These are phyloP conservation scores for Chenopodium quinoa DNA, from an alignment of 148 eudicot genomes.

Conservation along the genomic window DNA sequence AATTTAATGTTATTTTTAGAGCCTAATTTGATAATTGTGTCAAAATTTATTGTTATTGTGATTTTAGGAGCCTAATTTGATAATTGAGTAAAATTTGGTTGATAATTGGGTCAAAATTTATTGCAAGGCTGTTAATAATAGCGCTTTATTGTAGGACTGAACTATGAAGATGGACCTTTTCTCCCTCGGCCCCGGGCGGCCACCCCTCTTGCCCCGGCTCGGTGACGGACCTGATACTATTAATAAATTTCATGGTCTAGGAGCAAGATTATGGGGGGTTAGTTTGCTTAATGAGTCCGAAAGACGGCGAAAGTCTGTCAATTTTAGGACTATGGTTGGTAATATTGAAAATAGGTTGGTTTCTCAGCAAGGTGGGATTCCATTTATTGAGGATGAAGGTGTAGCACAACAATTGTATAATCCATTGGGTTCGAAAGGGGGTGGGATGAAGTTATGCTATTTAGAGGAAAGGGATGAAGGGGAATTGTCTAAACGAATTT, in stretches of 20 bases:
- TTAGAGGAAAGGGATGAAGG: slow-evolving; percentile 61
- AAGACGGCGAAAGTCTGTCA: slow-evolving; percentile 8
- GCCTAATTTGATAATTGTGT: too few relatives aligned
- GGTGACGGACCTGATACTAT: background rate
- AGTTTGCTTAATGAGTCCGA: slow-evolving; percentile 1
- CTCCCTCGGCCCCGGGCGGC: too few relatives aligned
- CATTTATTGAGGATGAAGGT: slow-evolving; percentile 9
- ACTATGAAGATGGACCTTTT: too few relatives aligned
- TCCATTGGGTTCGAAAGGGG: slow-evolving; percentile 14
- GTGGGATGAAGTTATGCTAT: slow-evolving; percentile 35
- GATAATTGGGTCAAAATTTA: too few relatives aligned
- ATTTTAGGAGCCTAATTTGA: too few relatives aligned
- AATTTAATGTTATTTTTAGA: too few relatives aligned
- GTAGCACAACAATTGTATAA: background rate
- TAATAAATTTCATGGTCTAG: background rate
- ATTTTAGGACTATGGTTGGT: slow-evolving; percentile 22
- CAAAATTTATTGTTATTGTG: too few relatives aligned
- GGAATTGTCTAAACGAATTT: slow-evolving; percentile 45
- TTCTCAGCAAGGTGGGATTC: slow-evolving; percentile 2
- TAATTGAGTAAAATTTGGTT: too few relatives aligned
- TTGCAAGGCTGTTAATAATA: too few relatives aligned
- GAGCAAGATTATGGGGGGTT: background rate
- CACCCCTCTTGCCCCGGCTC: too few relatives aligned
- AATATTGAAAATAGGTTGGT: slow-evolving; percentile 24
- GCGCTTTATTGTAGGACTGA: background rate